Evolutionary conservation across 2,329 filamentous ascomycete species (phyloP), one percentile per base, ranked within the genome.

Genomic region (Endoconidiophora polonica): DNA sequence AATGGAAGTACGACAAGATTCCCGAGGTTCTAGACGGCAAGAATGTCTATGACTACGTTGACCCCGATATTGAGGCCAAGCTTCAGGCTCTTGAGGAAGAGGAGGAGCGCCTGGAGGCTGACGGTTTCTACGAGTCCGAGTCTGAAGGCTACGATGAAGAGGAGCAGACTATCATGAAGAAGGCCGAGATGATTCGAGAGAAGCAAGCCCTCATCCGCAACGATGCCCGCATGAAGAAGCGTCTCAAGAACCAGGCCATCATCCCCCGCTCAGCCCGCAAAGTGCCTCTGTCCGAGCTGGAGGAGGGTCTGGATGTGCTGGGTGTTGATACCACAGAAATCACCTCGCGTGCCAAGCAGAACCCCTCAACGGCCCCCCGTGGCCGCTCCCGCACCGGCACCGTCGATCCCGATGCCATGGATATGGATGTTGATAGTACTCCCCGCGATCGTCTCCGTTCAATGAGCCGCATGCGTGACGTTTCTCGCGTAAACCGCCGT

Each of bases 31-130:
- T 88, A 65, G 81, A 96, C 61, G 91, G 91, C 65, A 88, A 90
- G 74, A 98, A 98, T 65, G 85, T 98, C 52, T 91, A 90, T 68
- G 91, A 98, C 66, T 98, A 86, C 65, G 79, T 98, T 61, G 91
- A 96, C 60, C 88, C 90, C 1, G 93, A 98, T 50, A 98, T 98
- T 62, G 91, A 94, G 60, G 76, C 79, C 57, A 96, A 94, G 71
- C 76, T 98, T 46, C 81, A 82, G 47, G 86, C 86, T 50, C 74
- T 98, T 33, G 91, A 98, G 66, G 88, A 88, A 55, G 93, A 98
- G 62, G 91, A 98, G 65, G 90, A 94, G 68, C 82, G 82, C 59
- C 77, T 96, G 12, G 83, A 95, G 65, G 81, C 79, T 5, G 86
- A 94, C 56, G 91, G 91, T 53, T 94, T 83, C 73, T 98, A 98